Evolutionary conservation across 495 filamentous ascomycete genomes (phyloP), one percentile per base, ranked within the genome.

Genomic region (Oidiodendron maius): DNA sequence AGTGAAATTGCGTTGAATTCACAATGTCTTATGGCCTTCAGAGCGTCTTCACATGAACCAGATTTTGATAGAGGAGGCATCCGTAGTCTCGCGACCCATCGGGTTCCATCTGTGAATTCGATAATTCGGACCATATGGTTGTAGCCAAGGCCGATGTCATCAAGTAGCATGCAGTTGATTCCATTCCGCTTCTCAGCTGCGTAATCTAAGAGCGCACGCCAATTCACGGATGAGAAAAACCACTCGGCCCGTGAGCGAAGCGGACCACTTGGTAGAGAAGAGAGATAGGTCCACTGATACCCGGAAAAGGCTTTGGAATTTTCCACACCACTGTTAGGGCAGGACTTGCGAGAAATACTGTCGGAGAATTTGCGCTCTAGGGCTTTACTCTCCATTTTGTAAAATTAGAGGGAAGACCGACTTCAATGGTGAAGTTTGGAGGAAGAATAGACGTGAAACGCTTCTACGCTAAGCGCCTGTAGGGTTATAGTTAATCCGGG

Each of bases 81-180:
- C 36, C 25, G 44, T 13, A 46, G 24, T 34, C 53, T 20, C 12
- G 50, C 53, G 13, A 56, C 32, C 53, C 53, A 56, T 25, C 35
- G 26, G 18, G 50, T 48, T 20, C 28, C 3, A 40, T 56, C 43
- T 28, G 4, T 3, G 26, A 56, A 56, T 26, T 56, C 43, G 5
- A 56, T 25, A 3, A 53, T 25, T 25, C 50, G 36, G 30, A 56
- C 44, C 10, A 53, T 28, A 36, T 56, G 45, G 13, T 53, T 49
- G 9, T 13, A 21, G 37, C 34, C 48, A 50, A 34, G 30, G 15
- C 30, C 44, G 16, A 46, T 46, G 20, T 46, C 15, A 6, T 23
- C 24, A 15, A 46, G 44, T 36, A 46, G 26, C 22, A 12, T 36
- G 44, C 44, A 46, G 26, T 40, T 46, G 26, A 46, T 46, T 46